Conservation (phyloP, 2,329 filamentous ascomycete species). For the Colletotrichum sp. region DNA sequence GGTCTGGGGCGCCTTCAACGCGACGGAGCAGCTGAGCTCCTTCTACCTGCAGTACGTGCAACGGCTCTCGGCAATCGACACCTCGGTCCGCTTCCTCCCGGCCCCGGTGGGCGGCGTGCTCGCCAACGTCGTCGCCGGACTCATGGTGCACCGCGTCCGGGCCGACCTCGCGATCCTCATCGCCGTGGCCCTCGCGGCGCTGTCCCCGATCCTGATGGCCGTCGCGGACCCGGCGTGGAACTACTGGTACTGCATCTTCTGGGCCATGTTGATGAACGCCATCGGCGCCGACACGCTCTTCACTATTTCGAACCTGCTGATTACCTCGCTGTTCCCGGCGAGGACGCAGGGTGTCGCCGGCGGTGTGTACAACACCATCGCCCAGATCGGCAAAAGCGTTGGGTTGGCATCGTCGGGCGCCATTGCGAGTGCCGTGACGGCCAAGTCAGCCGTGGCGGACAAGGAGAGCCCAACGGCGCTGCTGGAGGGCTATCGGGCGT, state of each 20-base stretch:
- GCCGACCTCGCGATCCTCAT: constrained; percentile 32
- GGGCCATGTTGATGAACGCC: constrained; percentile 35
- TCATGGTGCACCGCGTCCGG: constrained; percentile 37
- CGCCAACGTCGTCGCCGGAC: constrained; percentile 36
- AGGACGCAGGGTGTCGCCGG: constrained; percentile 62
- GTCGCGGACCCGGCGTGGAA: constrained; percentile 43
- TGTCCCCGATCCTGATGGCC: constrained; percentile 52
- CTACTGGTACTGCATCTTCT: constrained; percentile 47
- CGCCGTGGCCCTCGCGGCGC: constrained; percentile 37
- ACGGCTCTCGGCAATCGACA: constrained; percentile 38
- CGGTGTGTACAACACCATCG: constrained; percentile 62
- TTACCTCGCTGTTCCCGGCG: constrained; percentile 56
- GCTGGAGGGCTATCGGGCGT: constrained; percentile 56
- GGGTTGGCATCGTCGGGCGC: constrained; percentile 55
- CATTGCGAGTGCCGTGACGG: constrained; percentile 48
- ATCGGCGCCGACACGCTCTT: constrained; percentile 49
- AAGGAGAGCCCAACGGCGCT: constrained; percentile 34
- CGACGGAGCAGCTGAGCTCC: constrained; percentile 45
- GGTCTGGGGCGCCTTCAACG: constrained; percentile 43
- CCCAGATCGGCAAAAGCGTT: constrained; percentile 59
- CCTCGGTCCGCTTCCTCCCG: constrained; percentile 46
- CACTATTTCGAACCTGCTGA: constrained; percentile 58
- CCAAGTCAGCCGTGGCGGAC: constrained; percentile 31
- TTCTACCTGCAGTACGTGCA: constrained; percentile 52
- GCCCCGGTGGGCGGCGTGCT: constrained; percentile 36